A percentile compares a stretch with the other conserved stretches of the same genome.
Conservation (phyloP, 2,329 filamentous ascomycete genomes). For the Pestalotiopsis sp. region DNA sequence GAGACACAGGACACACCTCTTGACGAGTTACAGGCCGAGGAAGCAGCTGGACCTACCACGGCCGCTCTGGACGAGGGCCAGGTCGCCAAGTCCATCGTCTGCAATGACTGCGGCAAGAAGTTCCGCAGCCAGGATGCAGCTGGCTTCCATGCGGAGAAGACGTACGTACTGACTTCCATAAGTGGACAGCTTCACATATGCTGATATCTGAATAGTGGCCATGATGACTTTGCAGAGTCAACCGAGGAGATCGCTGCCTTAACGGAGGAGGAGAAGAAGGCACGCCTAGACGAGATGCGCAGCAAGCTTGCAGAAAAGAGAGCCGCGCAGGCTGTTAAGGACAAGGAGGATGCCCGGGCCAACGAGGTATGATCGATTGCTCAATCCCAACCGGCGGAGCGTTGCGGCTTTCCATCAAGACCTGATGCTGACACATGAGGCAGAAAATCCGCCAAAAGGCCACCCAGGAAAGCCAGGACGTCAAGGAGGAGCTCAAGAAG, state of each 20-base stretch:
- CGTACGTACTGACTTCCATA: slow-evolving; percentile 46
- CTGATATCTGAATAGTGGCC: slow-evolving; percentile 56
- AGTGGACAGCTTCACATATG: neutral
- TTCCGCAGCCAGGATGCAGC: slow-evolving; percentile 82
- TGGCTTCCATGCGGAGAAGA: slow-evolving; percentile 89
- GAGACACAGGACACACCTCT: slow-evolving; percentile 85
- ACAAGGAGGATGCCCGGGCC: slow-evolving; percentile 80
- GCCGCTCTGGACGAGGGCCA: slow-evolving; percentile 72
- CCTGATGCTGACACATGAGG: neutral
- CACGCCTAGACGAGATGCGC: slow-evolving; percentile 75
- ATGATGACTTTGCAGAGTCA: slow-evolving; percentile 90
- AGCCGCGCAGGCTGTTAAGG: slow-evolving; percentile 66
- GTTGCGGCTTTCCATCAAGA: neutral
- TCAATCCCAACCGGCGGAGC: neutral
- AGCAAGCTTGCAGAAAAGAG: slow-evolving; percentile 74
- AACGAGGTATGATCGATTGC: slow-evolving; percentile 70
- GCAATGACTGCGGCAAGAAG: slow-evolving; percentile 93
- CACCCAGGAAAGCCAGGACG: slow-evolving; percentile 84
- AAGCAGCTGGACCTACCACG: slow-evolving; percentile 52
- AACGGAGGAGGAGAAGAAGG: slow-evolving; percentile 88
- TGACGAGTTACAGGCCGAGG: slow-evolving; percentile 73
- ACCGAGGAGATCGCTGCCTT: slow-evolving; percentile 89
- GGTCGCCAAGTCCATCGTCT: slow-evolving; percentile 79
- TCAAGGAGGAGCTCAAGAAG: slow-evolving; percentile 84
- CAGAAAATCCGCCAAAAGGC: slow-evolving; percentile 79